phyloP scores from a whole-genome alignment of 23 red algal genomes.

The Cyanidiococcus yangmingshanensis region DNA sequence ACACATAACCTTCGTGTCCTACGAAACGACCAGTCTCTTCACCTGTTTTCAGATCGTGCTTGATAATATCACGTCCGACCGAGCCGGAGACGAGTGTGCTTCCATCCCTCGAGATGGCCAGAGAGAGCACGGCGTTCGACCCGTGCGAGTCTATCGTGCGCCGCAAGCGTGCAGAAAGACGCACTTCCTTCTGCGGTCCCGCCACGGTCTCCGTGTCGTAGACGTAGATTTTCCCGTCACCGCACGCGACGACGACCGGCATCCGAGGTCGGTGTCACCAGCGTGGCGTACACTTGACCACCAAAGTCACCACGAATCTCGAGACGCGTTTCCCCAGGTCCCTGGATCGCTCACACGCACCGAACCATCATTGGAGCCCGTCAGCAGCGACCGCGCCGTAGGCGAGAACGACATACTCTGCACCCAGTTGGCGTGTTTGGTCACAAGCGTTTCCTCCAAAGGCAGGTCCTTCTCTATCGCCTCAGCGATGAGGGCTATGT shows the following conservation, averaged over 20 bases:
- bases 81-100: constrained; percentile 4
- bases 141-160: constrained; percentile 1
- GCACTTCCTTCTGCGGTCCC: not conserved
- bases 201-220: constrained; percentile 14
- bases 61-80: constrained; percentile 15
- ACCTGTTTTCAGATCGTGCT: not conserved
- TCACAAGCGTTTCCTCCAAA: not conserved
- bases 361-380: constrained; percentile 11
- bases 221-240: constrained; percentile 19
- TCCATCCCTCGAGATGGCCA: not conserved
- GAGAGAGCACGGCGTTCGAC: constrained; percentile 11
- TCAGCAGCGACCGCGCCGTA: constrained; percentile 16
- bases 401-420: constrained; percentile 18
- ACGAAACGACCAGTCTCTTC: not conserved
- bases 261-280: not conserved
- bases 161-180: constrained; percentile 5
- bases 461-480: not conserved
- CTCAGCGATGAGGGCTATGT: not conserved
- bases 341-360: constrained; percentile 4
- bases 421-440: constrained; percentile 7
- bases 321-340: not conserved
- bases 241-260: not conserved
- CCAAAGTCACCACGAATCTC: constrained; percentile 15
- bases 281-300: constrained; percentile 15
- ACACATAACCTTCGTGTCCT: constrained; percentile 38